Percentiles rank a stretch among this genome's conserved stretches.
Conservation (phyloP, 208 protist genomes). For the Balamuthia mandrillaris region DNA sequence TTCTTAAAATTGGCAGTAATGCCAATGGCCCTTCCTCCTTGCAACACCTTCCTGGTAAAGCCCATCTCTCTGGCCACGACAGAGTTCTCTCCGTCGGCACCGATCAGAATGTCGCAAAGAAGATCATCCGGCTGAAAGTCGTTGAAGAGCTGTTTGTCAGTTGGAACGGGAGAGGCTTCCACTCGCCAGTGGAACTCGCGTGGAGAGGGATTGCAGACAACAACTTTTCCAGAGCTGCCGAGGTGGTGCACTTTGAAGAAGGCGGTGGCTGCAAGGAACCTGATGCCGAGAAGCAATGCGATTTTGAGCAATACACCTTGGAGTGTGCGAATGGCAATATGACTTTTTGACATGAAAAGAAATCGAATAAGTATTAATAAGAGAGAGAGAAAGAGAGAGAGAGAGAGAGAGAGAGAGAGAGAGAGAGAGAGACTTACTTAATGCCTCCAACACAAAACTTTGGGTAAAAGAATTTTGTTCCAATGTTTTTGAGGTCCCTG, state of each 20-base stretch:
- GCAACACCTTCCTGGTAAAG: neutral
- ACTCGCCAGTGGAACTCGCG: too few relatives aligned
- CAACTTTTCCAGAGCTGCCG: too few relatives aligned
- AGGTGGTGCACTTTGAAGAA: too few relatives aligned
- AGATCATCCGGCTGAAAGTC: conserved; percentile 1
- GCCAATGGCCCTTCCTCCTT: conserved; percentile 10
- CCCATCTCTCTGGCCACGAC: neutral
- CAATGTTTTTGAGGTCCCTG: conserved; percentile 28
- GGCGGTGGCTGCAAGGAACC: neutral
- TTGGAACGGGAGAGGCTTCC: too few relatives aligned
- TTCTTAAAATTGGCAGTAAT: conserved; percentile 36
- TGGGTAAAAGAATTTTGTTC: conserved; percentile 23
- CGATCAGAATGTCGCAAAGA: conserved; percentile 21
- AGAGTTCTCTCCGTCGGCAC: conserved; percentile 39
- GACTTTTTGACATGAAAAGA: neutral
- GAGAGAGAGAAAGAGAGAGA: neutral
- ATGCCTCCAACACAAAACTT: conserved; percentile 15
- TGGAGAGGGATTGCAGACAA: too few relatives aligned
- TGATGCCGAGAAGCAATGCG: neutral
- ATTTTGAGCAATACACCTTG: conserved; percentile 27
- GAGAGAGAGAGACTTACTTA: neutral
- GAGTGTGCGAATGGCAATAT: neutral
- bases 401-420: neutral
- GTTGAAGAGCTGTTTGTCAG: neutral
- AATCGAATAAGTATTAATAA: neutral